phyloP scores from a whole-genome alignment of 169 alveolate species.

The Cryptosporidium bovis region DNA sequence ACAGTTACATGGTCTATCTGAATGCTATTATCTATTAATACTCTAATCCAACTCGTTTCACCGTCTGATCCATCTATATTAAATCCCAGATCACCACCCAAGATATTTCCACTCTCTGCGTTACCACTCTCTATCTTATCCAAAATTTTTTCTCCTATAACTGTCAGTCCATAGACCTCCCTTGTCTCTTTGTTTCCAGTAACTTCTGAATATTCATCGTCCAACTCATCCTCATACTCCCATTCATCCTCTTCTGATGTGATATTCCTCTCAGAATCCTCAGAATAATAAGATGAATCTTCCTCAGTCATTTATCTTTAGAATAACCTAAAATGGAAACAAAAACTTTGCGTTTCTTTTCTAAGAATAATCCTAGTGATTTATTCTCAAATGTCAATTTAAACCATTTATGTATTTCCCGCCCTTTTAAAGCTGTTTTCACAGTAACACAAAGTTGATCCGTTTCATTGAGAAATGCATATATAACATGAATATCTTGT shows the following conservation, averaged over 20 bases:
- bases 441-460: too few relatives aligned
- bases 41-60: slow-evolving; percentile 34
- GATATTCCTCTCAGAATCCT: slow-evolving; percentile 27
- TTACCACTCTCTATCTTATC: neutral
- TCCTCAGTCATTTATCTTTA: slow-evolving; percentile 25
- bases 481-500: too few relatives aligned
- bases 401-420: too few relatives aligned
- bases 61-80: slow-evolving; percentile 20
- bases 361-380: too few relatives aligned
- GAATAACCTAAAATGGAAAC: too few relatives aligned
- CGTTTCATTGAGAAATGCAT: too few relatives aligned
- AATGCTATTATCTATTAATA: slow-evolving; percentile 47
- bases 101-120: neutral
- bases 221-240: slow-evolving; percentile 24
- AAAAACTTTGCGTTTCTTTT: neutral
- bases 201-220: slow-evolving; percentile 40
- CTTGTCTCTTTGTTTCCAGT: slow-evolving; percentile 1
- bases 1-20: slow-evolving; percentile 30
- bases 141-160: neutral
- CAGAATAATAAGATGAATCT: slow-evolving; percentile 58
- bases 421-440: too few relatives aligned
- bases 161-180: slow-evolving; percentile 52
- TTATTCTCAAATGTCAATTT: too few relatives aligned
- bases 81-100: slow-evolving; percentile 1
- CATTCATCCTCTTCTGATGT: slow-evolving; percentile 41